A percentile compares a stretch with the other conserved stretches of the same genome.
phyloP scores from a whole-genome alignment of 306 rosid genomes.

The Betula pendula region DNA sequence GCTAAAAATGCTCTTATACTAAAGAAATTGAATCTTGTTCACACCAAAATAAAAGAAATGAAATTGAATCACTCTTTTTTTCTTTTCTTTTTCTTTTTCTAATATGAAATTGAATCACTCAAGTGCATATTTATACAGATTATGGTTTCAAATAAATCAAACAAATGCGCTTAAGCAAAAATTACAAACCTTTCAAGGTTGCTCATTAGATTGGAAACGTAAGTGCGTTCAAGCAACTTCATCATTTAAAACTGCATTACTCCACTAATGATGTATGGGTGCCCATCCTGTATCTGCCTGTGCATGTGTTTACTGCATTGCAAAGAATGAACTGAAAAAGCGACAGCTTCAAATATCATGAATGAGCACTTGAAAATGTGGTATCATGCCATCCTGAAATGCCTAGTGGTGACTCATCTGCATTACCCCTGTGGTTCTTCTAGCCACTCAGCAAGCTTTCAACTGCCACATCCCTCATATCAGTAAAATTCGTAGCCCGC shows the following conservation, averaged over 20 bases:
- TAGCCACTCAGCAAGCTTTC: constrained; percentile 26
- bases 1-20: no score
- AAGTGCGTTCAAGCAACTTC: background rate
- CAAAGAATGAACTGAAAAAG: constrained; percentile 5
- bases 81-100: no score
- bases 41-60: no score
- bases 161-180: no score
- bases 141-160: no score
- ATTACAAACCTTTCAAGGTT: background rate
- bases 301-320: constrained; percentile 1
- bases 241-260: background rate
- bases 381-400: constrained; percentile 23
- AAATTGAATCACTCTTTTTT: no score
- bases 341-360: constrained; percentile 16
- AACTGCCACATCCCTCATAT: background rate
- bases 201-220: background rate
- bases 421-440: constrained; percentile 9
- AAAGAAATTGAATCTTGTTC: no score
- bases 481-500: background rate
- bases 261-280: background rate
- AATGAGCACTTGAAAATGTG: constrained; percentile 26
- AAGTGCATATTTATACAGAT: no score
- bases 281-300: background rate
- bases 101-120: no score
- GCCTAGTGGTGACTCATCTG: constrained; percentile 15